Conservation (phyloP, 495 filamentous ascomycete species). For the Penicillium canariense region DNA sequence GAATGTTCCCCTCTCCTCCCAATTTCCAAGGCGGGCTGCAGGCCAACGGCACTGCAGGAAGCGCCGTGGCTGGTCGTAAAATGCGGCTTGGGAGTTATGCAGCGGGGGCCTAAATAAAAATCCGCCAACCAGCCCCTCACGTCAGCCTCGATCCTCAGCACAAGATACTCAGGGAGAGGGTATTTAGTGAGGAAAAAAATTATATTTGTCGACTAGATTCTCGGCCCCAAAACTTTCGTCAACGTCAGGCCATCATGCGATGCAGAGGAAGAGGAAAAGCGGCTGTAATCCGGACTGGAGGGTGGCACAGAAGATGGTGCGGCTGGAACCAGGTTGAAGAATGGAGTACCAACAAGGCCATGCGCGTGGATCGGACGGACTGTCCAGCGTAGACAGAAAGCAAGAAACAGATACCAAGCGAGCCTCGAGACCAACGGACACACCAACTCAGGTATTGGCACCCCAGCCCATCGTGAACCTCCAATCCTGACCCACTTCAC, state of each 20-base stretch:
- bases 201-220: background rate
- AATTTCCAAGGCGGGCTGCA: background rate
- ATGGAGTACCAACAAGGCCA: background rate
- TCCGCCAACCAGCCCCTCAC: background rate
- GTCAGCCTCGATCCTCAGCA: background rate
- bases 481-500: conserved; percentile 27
- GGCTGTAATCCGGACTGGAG: background rate
- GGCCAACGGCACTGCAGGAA: background rate
- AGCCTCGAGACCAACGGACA: background rate
- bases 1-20: background rate
- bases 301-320: background rate
- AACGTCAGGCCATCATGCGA: background rate
- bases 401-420: background rate
- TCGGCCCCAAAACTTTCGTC: background rate
- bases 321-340: background rate
- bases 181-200: background rate
- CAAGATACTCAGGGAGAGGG: background rate
- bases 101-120: background rate
- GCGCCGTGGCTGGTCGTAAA: background rate
- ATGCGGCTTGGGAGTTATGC: too few species aligned
- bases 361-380: background rate
- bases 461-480: conserved; percentile 32
- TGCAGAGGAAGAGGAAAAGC: background rate
- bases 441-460: conserved; percentile 17
- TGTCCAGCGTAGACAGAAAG: background rate